Evolutionary conservation across 2,329 filamentous ascomycete species (phyloP), one percentile per base, ranked within the genome.

Genomic region (Xylaria sp.): DNA sequence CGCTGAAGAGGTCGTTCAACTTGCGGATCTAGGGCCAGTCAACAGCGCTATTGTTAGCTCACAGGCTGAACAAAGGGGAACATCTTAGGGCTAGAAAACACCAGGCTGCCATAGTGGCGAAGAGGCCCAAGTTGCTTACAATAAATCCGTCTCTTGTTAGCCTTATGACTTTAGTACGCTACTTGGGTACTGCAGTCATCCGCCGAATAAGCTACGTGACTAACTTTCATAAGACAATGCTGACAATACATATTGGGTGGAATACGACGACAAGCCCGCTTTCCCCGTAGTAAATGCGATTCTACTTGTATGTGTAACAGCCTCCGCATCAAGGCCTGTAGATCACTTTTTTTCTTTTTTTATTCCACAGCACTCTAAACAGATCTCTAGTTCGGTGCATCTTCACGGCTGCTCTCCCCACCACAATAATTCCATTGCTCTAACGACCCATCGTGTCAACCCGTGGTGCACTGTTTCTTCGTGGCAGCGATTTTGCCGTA

Each of bases 1-100:
- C 4, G 57, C 66, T 6, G 53, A 51, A 47, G 56, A 65, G 14
- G 32, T 65, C 24, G 58, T 74, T 5, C 36, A 65, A 51, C 24
- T 68, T 39, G 57, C 65, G 12, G 72, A 70, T 19, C 11, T 73
- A 17, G 68, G 47, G 6, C 65, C 69, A 4, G 30, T 73, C 36
- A 70, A 17, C n/a, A 34, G 47, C 8, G 71, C 69, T 2, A 68
- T 73, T 24, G 27, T 65, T 51, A 53, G 45, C 8, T 56, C 63
- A 17, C 67, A 69, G 53, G 66, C 47, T 27, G 58, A 58, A 24
- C 65, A 56, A 24, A 60, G 27, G 27, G 65, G 32, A 5, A 50
- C 14, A 6, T 54, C 55, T 55, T 69, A 47, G 34, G 19, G 12
- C 8, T 4, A 42, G 17, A 17, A 45, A 27, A 53, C 21, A 21